Base-by-base conservation (phyloP, 2,329 filamentous ascomycete species). In the Ramularia endophylla region DNA sequence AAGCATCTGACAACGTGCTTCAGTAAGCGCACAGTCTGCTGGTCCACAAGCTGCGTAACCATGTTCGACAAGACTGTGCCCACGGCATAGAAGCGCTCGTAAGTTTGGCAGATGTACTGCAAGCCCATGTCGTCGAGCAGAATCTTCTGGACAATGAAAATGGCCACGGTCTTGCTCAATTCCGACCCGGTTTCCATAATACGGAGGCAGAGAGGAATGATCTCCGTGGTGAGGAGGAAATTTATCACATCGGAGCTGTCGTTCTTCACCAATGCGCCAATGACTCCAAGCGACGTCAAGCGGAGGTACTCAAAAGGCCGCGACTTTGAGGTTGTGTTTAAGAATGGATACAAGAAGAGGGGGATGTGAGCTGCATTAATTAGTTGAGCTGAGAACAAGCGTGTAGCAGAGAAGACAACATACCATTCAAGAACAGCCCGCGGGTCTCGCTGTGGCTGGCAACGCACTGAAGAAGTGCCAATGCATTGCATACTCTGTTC, bases 161-260 rank as follows among this genome's bases (percentile, higher is more conserved):
- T 98, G 44, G 92, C 92, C 11, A 98, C 92, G 0, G 92, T 98
- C 73, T 98, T 98, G 73, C 88, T 95, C 46, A 98, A 77, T 67
- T 98, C 92, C 1, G 89, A 95, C 36, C 92, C 92, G 0, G 92
- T 98, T 71, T 98, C 92, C 92, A 98, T 98, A 60, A 98, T 98
- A 47, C 92, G 83, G 32, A 98, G 81, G 65, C 92, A 98, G 9
- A 98, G 78, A 8, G 92, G 92, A 44, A 98, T 98, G 54, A 98
- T 98, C 68, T 98, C 92, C 20, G 92, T 98, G 1, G 92, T 97
- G 36, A 98, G 75, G 40, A 98, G 82, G 64, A 98, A 98, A 72
- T 97, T 97, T 72, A 98, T 98, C 46, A 97, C 92, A 61, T 97
- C 92, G 13, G 87, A 90, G 3, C 89, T 95, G 68, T 98, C 92